phyloP scores from a whole-genome alignment of 257 asterid genomes.

The Gentiana dahurica region DNA sequence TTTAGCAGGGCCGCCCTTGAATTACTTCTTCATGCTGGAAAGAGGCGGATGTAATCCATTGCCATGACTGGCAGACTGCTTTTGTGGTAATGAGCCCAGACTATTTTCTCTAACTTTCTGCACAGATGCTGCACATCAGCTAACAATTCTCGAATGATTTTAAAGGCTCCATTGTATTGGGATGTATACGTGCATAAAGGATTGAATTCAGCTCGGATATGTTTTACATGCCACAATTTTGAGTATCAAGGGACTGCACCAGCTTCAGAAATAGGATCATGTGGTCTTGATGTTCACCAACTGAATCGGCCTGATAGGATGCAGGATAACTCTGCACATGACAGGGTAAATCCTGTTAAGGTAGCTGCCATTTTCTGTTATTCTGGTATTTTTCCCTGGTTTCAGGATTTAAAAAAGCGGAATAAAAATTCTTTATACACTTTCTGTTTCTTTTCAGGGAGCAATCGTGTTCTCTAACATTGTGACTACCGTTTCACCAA shows the following conservation, averaged over 20 bases:
- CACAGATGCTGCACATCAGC: constrained; percentile 4
- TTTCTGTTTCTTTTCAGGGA: constrained; percentile 46
- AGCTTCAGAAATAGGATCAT: constrained; percentile 76
- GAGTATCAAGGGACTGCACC: constrained; percentile 95
- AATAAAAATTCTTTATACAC: neutral
- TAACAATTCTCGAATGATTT: constrained; percentile 9
- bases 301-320: constrained; percentile 90
- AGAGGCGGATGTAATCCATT: constrained; percentile 82
- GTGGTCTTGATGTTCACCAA: constrained; percentile 88
- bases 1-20: constrained; percentile 99
- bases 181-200: constrained; percentile 84
- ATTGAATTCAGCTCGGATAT: constrained; percentile 80
- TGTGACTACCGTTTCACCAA: constrained; percentile 95
- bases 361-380: constrained; percentile 22
- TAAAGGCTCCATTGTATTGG: constrained; percentile 98
- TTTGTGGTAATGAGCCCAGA: constrained; percentile 54
- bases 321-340: constrained; percentile 79
- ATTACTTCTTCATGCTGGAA: constrained; percentile 77
- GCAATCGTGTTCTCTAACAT: constrained; percentile 95
- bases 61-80: constrained; percentile 99
- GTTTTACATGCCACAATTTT: constrained; percentile 99
- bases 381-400: neutral
- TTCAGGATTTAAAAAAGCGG: neutral
- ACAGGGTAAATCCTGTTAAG: constrained; percentile 83
- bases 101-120: constrained; percentile 2